phyloP scores from a whole-genome alignment of 1,284 basidiomycete species.

The Sparassis latifolia region DNA sequence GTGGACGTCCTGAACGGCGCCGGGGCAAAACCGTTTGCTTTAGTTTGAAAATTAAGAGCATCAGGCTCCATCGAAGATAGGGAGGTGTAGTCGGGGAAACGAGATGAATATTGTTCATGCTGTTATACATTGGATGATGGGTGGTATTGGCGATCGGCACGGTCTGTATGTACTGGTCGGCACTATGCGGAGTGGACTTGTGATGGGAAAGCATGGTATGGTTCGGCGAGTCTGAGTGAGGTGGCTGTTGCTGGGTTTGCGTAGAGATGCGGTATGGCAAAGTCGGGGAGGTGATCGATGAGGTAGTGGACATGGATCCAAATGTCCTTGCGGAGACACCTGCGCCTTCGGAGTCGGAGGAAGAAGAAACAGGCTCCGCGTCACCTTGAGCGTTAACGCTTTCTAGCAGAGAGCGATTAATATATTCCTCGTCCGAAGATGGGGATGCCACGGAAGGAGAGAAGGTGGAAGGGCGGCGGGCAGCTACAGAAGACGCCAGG shows the following conservation, averaged over 20 bases:
- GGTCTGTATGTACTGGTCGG: slow-evolving; percentile 25
- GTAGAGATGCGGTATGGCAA: slow-evolving; percentile 46
- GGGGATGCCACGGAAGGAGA: slow-evolving; percentile 28
- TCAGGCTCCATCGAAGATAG: slow-evolving; percentile 29
- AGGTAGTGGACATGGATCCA: slow-evolving; percentile 42
- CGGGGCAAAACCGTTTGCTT: slow-evolving; percentile 33
- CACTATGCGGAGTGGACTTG: slow-evolving; percentile 29
- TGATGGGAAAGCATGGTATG: slow-evolving; percentile 26
- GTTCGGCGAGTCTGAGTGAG: slow-evolving; percentile 46
- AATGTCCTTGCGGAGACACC: slow-evolving; percentile 34
- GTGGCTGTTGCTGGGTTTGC: slow-evolving; percentile 36
- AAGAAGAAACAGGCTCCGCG: slow-evolving; percentile 55
- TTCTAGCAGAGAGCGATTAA: slow-evolving; percentile 75
- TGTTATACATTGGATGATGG: slow-evolving; percentile 41
- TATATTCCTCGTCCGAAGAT: slow-evolving; percentile 69
- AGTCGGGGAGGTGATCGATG: slow-evolving; percentile 46
- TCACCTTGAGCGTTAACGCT: slow-evolving; percentile 75
- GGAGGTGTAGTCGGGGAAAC: slow-evolving; percentile 32
- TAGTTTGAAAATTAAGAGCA: slow-evolving; percentile 32
- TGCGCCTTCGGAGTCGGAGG: slow-evolving; percentile 47
- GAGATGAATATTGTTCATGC: slow-evolving; percentile 30
- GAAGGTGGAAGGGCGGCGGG: slow-evolving; percentile 28
- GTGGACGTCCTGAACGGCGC: slow-evolving; percentile 28
- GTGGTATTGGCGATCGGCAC: slow-evolving; percentile 22
- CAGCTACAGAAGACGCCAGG: slow-evolving; percentile 54